Conservation (phyloP, 2,329 filamentous ascomycete genomes). For the Calonectria hongkongensis region DNA sequence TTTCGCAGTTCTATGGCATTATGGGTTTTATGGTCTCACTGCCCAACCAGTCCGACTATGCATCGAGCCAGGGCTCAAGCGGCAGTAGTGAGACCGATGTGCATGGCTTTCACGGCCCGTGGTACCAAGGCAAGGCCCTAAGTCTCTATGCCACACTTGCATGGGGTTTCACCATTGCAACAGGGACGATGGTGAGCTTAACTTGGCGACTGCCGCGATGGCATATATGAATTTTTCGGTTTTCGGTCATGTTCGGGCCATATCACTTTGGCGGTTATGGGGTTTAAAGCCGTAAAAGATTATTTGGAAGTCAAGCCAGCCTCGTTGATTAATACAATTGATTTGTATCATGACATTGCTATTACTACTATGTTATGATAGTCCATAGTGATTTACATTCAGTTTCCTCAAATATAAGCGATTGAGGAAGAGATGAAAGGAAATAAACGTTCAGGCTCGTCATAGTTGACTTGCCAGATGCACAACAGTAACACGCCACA, state of each 20-base stretch:
- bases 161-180: background rate
- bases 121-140: conserved; percentile 5
- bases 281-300: background rate
- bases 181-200: background rate
- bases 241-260: background rate
- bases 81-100: background rate
- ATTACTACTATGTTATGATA: background rate
- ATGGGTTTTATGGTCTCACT: conserved; percentile 6
- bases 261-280: background rate
- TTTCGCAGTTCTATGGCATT: background rate
- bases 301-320: background rate
- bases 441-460: no score
- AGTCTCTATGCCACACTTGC: background rate
- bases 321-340: no score
- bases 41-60: background rate
- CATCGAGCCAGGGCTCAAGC: background rate
- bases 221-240: background rate
- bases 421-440: no score
- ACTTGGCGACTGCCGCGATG: conserved; percentile 1
- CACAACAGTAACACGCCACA: background rate
- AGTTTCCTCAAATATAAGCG: no score
- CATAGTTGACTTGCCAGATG: background rate
- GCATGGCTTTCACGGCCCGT: background rate
- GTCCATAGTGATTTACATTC: no score
- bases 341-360: background rate